Base-by-base conservation (phyloP, 129 eudicot species). In the Helichrysum umbraculigerum region DNA sequence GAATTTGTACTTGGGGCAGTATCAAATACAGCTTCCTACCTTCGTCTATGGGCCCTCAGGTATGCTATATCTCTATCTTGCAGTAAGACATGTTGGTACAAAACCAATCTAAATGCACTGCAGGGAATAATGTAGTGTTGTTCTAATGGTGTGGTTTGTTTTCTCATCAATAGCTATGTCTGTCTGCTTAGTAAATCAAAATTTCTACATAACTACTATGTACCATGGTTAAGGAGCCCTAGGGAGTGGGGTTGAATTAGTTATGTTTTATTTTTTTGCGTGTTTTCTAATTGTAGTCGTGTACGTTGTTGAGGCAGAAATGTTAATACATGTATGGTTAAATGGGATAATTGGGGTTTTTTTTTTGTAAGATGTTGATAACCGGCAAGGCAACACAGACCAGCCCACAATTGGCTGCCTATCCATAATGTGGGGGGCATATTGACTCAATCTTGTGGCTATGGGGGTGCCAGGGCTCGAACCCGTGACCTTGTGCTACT, bases 21-120 rank as follows among this genome's bases (percentile, higher is more conserved):
- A 69, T 95, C 99, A 41, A 95, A 95, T 72, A 95, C 99, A 47
- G 97, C 99, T 77, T 95, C 97, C 28, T 95, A 95, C 80, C 99
- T 95, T 83, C 99, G 99, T 81, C 71, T 95, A 73, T 95, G 99
- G 99, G 99, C 99, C 33, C 96, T 95, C 85, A 95, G 99, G 99
- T 95, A 84, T 78, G 47, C 51, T 20, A 62, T 22, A 37, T 22
- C 33, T 41, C 17, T 42, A 0, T 71, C 39, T 44, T 56, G 78
- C 54, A 71, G 71, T 16, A 21, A 60, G 30, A 56, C 5, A 22
- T 22, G 20, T 8, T 71, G 12, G 35, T 33, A 3, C 16, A 12
- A 60, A 60, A 25, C 66, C 30, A 60, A 60, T 21, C 0, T 60
- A 21, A 11, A 25, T 25, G n/a, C 9, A 11, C n/a, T 25, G 4